Conservation (phyloP, 1,284 basidiomycete genomes). For the Phellopilus nigrolimitatus region DNA sequence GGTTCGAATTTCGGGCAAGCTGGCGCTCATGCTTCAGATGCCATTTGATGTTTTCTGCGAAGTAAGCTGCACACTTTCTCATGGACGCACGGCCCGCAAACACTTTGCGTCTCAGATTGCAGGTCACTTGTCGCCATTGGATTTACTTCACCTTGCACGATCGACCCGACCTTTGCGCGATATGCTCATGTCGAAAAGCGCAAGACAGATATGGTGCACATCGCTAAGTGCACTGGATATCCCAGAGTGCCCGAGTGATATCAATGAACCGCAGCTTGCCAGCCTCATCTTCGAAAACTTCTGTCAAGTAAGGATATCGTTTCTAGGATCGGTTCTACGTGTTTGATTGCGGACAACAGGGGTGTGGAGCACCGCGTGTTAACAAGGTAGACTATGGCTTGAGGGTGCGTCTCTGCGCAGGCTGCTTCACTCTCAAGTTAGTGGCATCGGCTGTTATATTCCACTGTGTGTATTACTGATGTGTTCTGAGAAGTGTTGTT, state of each 20-base stretch:
- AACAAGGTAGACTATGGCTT: neutral
- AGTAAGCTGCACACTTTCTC: neutral
- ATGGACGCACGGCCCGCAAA: no score
- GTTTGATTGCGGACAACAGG: no score
- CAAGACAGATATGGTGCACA: constrained; percentile 18
- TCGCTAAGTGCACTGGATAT: constrained; percentile 18
- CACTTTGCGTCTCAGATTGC: constrained; percentile 15
- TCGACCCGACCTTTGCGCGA: constrained; percentile 16
- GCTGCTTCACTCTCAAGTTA: neutral
- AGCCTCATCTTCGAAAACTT: constrained; percentile 28
- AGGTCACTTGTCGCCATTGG: constrained; percentile 12
- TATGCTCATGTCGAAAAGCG: constrained; percentile 17
- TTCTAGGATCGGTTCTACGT: no score
- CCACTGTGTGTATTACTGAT: neutral
- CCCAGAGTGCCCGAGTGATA: constrained; percentile 30
- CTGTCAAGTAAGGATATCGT: constrained; percentile 13
- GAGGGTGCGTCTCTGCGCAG: neutral
- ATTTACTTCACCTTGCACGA: constrained; percentile 20
- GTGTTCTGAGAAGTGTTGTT: neutral
- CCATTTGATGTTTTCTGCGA: neutral
- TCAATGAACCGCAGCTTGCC: constrained; percentile 30
- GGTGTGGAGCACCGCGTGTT: constrained; percentile 10
- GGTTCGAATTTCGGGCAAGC: neutral
- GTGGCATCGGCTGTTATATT: neutral
- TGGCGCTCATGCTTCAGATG: neutral